Base-by-base conservation (phyloP, 257 asterid genomes). In the Penstemon davidsonii region DNA sequence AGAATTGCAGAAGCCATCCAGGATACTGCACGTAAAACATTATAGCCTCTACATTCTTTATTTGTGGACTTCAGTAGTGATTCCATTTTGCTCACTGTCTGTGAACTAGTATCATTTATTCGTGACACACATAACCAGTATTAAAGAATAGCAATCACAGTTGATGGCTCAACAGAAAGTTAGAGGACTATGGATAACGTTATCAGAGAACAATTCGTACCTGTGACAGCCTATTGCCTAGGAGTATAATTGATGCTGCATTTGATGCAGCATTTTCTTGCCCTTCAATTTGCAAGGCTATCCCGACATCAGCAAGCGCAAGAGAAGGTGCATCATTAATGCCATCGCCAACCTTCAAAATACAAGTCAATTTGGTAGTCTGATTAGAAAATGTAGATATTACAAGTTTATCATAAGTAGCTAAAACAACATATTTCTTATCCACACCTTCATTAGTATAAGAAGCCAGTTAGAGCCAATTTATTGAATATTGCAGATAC, bases 261-360 rank as follows among this genome's bases (percentile, higher is more conserved):
- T 93, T 88, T 45, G 96, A 93, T 49, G 99, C 98, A 61, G 99
- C 97, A 78, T 87, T 93, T 83, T 93, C 99, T 78, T 93, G 96
- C 66, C 87, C 97, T 76, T 90, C 96, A 62, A 79, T 82, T 90
- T 82, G 99, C 85, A 93, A 71, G 70, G 97, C 97, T 69, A 90
- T 90, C 55, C 99, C 98, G 42, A 93, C 97, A 73, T 93, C 97
- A 75, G 99, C 97, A 70, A 88, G 89, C 9, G 97, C 99, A 77
- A 93, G 88, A 75, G 99, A 90, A 15, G 99, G 99, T 55, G 99
- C 97, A 71, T 93, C 97, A 43, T 93, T 93, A 65, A 93, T 93
- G 58, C 99, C 99, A 84, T 93, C 99, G 6, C 99, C 99, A 81
- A 93, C 99, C 98, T 90, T 85, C 62, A 70, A 71, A 64, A 59